Evolutionary conservation across 257 asterid species (phyloP).

Genomic region (Solanum acaule): DNA sequence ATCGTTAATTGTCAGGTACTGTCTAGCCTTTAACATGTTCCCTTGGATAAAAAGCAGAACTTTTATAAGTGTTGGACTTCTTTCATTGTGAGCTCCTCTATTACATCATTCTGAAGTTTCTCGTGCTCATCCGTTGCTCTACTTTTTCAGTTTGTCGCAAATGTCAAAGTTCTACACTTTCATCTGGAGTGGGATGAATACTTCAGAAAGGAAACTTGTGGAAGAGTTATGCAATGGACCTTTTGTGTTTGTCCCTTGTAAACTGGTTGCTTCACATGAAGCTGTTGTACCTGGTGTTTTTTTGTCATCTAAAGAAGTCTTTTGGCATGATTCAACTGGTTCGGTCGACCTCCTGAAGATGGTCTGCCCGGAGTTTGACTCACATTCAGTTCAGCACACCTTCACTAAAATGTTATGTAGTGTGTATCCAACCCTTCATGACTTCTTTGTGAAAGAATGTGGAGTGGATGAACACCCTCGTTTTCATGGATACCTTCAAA

Average conservation of each 20-base stretch:
- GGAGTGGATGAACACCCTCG: constrained; percentile 72
- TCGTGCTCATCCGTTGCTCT: not conserved
- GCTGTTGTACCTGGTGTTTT: constrained; percentile 62
- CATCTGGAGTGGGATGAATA: constrained; percentile 65
- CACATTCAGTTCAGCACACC: constrained; percentile 19
- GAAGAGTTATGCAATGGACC: constrained; percentile 61
- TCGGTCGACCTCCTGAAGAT: constrained; percentile 34
- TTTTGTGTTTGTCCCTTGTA: constrained; percentile 70
- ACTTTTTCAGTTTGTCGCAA: constrained; percentile 55
- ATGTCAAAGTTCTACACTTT: constrained; percentile 71
- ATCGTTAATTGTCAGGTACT: not conserved
- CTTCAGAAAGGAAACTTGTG: constrained; percentile 37
- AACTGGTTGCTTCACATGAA: constrained; percentile 33
- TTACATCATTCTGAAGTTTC: not conserved
- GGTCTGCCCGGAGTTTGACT: constrained; percentile 15
- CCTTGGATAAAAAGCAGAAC: not conserved
- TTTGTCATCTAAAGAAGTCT: constrained; percentile 64
- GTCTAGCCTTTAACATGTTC: not conserved
- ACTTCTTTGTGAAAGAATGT: constrained; percentile 81
- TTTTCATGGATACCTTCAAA: constrained; percentile 59
- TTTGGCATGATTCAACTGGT: constrained; percentile 67
- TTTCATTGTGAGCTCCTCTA: not conserved
- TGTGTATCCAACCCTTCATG: constrained; percentile 68
- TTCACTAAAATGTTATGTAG: constrained; percentile 34
- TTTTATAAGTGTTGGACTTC: not conserved